Percentiles rank a stretch among this genome's conserved stretches.
These are phyloP conservation scores for Phytophthora pisi DNA, from an alignment of 352 stramenopile species.

Conservation along the genomic window DNA sequence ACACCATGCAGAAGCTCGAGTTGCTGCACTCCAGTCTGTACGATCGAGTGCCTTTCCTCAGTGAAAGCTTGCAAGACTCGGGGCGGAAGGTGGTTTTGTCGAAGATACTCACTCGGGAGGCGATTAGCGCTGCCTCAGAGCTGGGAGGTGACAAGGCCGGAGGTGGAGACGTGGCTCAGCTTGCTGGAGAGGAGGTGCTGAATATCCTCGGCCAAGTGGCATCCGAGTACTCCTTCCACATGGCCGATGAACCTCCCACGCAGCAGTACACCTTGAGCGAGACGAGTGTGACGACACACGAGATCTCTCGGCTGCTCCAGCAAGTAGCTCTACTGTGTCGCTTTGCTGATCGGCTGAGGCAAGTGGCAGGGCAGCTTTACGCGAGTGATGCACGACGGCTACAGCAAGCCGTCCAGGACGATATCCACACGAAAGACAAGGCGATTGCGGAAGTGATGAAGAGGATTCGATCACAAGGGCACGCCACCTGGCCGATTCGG, in stretches of 20 bases:
- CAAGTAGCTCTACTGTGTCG: constrained; percentile 38
- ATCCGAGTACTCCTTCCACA: constrained; percentile 39
- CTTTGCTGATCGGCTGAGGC: constrained; percentile 41
- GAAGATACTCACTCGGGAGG: constrained; percentile 23
- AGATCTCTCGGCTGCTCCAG: constrained; percentile 38
- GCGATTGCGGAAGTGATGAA: constrained; percentile 33
- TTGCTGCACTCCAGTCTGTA: constrained; percentile 44
- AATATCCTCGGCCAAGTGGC: constrained; percentile 43
- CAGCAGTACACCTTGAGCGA: constrained; percentile 37
- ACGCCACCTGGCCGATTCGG: constrained; percentile 29
- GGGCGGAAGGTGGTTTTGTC: constrained; percentile 33
- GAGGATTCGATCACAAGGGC: constrained; percentile 15
- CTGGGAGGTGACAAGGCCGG: constrained; percentile 26
- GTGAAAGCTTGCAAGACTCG: constrained; percentile 17
- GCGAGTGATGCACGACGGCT: constrained; percentile 28
- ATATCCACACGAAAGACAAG: constrained; percentile 43
- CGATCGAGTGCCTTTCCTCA: constrained; percentile 46
- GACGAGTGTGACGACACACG: constrained; percentile 26
- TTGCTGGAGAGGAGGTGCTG: constrained; percentile 42
- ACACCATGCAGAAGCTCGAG: constrained; percentile 41
- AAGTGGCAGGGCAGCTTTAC: constrained; percentile 32
- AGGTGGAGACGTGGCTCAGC: constrained; percentile 21
- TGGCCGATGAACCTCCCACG: constrained; percentile 15
- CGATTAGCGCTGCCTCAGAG: constrained; percentile 35
- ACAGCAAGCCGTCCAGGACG: constrained; percentile 30